Evolutionary conservation across 2,329 filamentous ascomycete species (phyloP), one percentile per base, ranked within the genome.

Genomic region (Colletotrichum musicola): DNA sequence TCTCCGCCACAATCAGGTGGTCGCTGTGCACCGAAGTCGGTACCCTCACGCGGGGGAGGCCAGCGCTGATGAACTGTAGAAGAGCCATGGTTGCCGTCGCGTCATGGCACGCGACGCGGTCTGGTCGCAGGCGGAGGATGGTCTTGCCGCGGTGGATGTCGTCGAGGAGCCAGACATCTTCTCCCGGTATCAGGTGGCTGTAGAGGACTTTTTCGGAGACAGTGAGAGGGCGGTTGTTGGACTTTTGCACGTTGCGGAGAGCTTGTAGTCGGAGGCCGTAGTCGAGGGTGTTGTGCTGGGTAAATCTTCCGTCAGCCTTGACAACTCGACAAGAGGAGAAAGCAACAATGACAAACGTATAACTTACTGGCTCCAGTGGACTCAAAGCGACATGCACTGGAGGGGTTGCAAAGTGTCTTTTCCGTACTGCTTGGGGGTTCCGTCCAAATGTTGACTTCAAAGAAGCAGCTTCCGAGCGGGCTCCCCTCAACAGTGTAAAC

Each of bases 51-150:
- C 75, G 74, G 2, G 79, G 79, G 3, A 81, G 71, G 0, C 79
- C 80, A 2, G 80, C 80, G 50, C 78, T 81, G 56, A 82, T 82
- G 70, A 82, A 82, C 58, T 82, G 80, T 1, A 82, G 71, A 12
- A 81, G 65, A 1, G 81, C 81, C 81, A 82, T 82, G 5, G 79
- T 81, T 1, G 80, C 81, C 0, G 80, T 81, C 2, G 80, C 81
- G 75, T 82, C 81, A 40, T 82, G 80, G 38, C 79, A 81, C 2
- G 80, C 81, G n/a, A 81, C 79, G 1, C 80, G 73, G 42, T 81
- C 79, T 0, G 81, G 80, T 6, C 74, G 73, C 4, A 82, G 64
- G 16, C 78, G 76, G 0, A 82, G 64, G 14, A 80, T 78, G 2
- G 80, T 81, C 50, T 78, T 76, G 4, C 80, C 80, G 6, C 79